These are phyloP conservation scores for Trametes coccinea DNA, from an alignment of 768 basidiomycete genomes.

Conservation along the genomic window DNA sequence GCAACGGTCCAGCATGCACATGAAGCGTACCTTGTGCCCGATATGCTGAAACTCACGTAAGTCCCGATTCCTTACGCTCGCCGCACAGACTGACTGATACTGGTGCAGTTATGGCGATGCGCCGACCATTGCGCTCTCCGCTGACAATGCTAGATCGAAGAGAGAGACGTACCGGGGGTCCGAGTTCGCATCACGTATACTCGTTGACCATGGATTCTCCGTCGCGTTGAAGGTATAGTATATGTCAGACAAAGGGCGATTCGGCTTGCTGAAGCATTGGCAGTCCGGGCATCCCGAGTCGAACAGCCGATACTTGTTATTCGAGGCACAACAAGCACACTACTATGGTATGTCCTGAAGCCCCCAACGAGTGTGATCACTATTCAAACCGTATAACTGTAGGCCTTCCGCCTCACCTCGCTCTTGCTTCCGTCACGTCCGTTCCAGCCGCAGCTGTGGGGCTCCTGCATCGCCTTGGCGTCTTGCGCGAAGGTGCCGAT, in stretches of 20 bases:
- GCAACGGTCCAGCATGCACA: constrained; percentile 79
- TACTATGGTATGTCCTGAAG: constrained; percentile 55
- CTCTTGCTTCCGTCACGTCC: constrained; percentile 74
- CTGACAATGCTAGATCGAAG: constrained; percentile 59
- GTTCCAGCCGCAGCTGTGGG: constrained; percentile 74
- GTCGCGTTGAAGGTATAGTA: constrained; percentile 71
- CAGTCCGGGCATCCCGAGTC: constrained; percentile 68
- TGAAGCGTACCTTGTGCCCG: constrained; percentile 82
- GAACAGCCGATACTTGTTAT: constrained; percentile 74
- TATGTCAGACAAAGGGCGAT: not conserved
- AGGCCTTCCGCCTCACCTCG: constrained; percentile 59
- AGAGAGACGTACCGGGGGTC: constrained; percentile 80
- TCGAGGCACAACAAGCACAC: constrained; percentile 83
- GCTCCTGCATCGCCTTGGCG: constrained; percentile 81
- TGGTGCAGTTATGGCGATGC: constrained; percentile 54
- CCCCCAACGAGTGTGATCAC: not conserved
- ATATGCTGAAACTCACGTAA: constrained; percentile 67
- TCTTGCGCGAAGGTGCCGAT: constrained; percentile 39
- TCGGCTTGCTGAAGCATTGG: too few species aligned
- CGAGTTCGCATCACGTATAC: constrained; percentile 76
- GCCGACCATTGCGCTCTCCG: constrained; percentile 81
- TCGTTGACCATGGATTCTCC: constrained; percentile 64
- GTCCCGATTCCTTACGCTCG: not conserved
- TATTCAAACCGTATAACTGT: not conserved
- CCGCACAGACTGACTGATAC: not conserved